Evolutionary conservation across 2,329 filamentous ascomycete species (phyloP), one percentile per base, ranked within the genome.

Genomic region (Botryosphaeria dothidea): DNA sequence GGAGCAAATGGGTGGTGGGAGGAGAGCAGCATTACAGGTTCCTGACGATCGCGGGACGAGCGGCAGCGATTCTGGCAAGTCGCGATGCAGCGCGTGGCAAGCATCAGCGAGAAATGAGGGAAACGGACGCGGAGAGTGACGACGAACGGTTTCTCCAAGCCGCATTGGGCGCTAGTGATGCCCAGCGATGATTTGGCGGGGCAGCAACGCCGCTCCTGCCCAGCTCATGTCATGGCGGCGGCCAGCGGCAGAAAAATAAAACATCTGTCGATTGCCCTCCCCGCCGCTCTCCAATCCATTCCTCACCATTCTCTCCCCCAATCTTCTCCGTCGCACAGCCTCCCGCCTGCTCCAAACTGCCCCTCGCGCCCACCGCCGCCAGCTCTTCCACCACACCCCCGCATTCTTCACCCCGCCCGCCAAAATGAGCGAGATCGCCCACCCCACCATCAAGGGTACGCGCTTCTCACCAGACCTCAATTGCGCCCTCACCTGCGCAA

Each of bases 371-470:
- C 29, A 15, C 34, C 34, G 38, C 49, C 61, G 34, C 29, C 21
- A 25, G 7, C 43, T 34, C 8, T 51, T 57, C 21, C 62, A 45
- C 25, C 41, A 25, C 49, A 21, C 23, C 17, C 36, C 17, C 54
- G 21, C 25, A 36, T 36, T 56, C 56, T 25, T 13, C 56, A 56
- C 38, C 61, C 31, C 54, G n/a, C 21, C 49, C 56, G 19, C 51
- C 78, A 87, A 75, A 74, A 92, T 92, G 89, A 81, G 83, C 79
- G 86, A 91, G 76, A 86, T 91, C 80, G 85, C 84, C 71, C 90
- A 92, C 85, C 87, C 88, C 78, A 92, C 90, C 77, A 92, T 92
- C 84, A 86, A 91, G 82, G 88, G 88, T 90, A 83, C 79, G 76
- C 21, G 5, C 21, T 19, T 15, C 38, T 31, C 5, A 13, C 46